Percentiles rank a stretch among this genome's conserved stretches.
phyloP scores from a whole-genome alignment of 306 rosid genomes.

The Coriaria nepalensis region DNA sequence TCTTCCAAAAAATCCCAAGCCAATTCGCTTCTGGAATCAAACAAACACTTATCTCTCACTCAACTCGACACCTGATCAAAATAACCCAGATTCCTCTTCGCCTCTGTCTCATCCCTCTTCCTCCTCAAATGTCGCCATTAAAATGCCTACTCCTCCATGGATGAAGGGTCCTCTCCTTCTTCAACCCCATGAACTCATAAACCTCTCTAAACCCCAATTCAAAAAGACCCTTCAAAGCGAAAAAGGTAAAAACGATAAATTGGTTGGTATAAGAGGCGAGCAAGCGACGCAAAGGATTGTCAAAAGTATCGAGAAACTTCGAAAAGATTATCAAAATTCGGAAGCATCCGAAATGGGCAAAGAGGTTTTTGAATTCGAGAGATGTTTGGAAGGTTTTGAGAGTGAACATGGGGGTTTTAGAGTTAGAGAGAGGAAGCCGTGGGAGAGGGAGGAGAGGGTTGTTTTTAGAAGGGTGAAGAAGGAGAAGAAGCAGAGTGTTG shows the following conservation, averaged over 20 bases:
- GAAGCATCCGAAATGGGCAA: slow-evolving; percentile 18
- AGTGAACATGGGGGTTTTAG: slow-evolving; percentile 13
- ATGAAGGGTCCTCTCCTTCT: slow-evolving; percentile 52
- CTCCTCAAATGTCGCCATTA: slow-evolving; percentile 23
- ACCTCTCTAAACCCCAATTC: slow-evolving; percentile 26
- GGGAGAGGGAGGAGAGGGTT: slow-evolving; percentile 56
- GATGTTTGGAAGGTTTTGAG: slow-evolving; percentile 23
- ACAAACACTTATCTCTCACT: slow-evolving; percentile 14
- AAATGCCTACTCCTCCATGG: slow-evolving; percentile 72
- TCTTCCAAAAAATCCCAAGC: slow-evolving; percentile 13
- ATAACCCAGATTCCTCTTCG: slow-evolving; percentile 2
- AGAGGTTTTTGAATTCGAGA: slow-evolving; percentile 25
- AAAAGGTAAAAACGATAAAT: slow-evolving; percentile 18
- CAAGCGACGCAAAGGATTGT: slow-evolving; percentile 38
- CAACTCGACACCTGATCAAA: slow-evolving; percentile 6
- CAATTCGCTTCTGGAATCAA: slow-evolving; percentile 6
- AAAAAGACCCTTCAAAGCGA: slow-evolving; percentile 8
- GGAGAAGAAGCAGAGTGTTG: slow-evolving; percentile 30
- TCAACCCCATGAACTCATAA: slow-evolving; percentile 32
- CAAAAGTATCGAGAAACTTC: slow-evolving; percentile 38
- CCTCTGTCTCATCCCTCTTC: slow-evolving; percentile 12
- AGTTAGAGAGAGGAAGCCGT: slow-evolving; percentile 42
- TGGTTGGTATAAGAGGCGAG: slow-evolving; percentile 36
- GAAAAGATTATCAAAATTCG: slow-evolving; percentile 1
- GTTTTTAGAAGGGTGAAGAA: slow-evolving; percentile 30